Evolutionary conservation across 2,329 filamentous ascomycete species (phyloP).

Genomic region (Chaetomium strumarium): DNA sequence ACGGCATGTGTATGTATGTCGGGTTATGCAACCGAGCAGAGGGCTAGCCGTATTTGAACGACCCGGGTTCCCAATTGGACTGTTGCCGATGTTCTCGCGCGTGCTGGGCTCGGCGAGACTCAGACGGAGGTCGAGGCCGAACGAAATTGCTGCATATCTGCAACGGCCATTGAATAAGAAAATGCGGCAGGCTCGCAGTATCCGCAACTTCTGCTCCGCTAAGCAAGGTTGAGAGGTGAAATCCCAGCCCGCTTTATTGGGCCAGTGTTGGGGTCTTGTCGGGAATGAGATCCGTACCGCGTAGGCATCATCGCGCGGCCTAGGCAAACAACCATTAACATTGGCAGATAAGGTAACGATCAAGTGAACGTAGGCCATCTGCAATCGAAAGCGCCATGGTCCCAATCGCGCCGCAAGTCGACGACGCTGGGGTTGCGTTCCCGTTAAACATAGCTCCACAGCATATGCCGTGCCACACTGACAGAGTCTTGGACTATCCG

Average conservation of each 20-base stretch:
- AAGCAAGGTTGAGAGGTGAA: neutral
- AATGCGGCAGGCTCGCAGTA: constrained; percentile 14
- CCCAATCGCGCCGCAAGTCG: neutral
- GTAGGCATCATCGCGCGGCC: neutral
- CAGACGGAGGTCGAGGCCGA: constrained; percentile 2
- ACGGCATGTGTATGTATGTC: constrained; percentile 29
- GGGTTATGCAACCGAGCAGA: constrained; percentile 29
- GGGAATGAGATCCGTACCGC: no score
- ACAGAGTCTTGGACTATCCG: neutral
- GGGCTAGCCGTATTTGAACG: constrained; percentile 29
- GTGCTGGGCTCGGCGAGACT: constrained; percentile 5
- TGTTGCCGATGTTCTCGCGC: constrained; percentile 18
- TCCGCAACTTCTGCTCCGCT: constrained; percentile 1
- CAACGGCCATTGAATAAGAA: neutral
- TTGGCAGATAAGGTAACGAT: neutral
- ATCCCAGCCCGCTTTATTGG: neutral
- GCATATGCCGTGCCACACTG: constrained; percentile 19
- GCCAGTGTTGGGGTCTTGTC: neutral
- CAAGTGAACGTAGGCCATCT: neutral
- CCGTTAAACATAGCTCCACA: constrained; percentile 12
- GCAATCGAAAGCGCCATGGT: neutral
- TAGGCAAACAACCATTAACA: neutral
- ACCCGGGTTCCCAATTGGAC: constrained; percentile 25
- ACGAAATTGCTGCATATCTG: neutral
- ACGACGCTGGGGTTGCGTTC: neutral